Evolutionary conservation across 345 rosid species (phyloP).

Genomic region (Boechera divaricarpa): DNA sequence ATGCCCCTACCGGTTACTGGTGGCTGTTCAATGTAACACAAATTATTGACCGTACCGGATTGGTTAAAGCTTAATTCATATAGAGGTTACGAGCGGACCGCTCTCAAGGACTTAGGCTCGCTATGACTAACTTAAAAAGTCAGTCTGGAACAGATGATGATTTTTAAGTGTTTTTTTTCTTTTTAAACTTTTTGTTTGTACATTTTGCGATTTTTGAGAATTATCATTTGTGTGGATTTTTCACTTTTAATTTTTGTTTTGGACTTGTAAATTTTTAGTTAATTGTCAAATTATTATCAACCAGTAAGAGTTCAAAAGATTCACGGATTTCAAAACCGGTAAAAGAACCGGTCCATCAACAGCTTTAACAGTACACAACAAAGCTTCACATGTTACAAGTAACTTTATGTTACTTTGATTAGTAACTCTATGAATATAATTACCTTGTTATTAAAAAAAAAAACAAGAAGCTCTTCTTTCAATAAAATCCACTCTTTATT

Average conservation of each 20-base stretch:
- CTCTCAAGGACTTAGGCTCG: conserved; percentile 31
- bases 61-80: conserved; percentile 23
- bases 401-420: conserved; percentile 42
- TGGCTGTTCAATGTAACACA: conserved; percentile 44
- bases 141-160: conserved; percentile 25
- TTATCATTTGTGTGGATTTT: conserved; percentile 32
- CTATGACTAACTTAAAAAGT: conserved; percentile 42
- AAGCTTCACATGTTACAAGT: conserved; percentile 39
- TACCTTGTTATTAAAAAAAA: conserved; percentile 38
- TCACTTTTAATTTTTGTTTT: neutral
- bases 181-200: conserved; percentile 21
- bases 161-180: neutral
- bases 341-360: conserved; percentile 38
- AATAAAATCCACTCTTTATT: conserved; percentile 23
- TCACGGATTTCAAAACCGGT: conserved; percentile 37
- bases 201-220: conserved; percentile 24
- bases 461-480: conserved; percentile 35
- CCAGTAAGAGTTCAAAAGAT: conserved; percentile 23
- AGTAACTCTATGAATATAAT: conserved; percentile 38
- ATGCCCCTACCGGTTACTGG: conserved; percentile 68
- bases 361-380: conserved; percentile 44
- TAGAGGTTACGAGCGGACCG: conserved; percentile 46
- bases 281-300: neutral
- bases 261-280: neutral
- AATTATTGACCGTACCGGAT: conserved; percentile 38